Evolutionary conservation across 2,329 filamentous ascomycete genomes (phyloP), one percentile per base, ranked within the genome.

Genomic region (Byssothecium circinans): DNA sequence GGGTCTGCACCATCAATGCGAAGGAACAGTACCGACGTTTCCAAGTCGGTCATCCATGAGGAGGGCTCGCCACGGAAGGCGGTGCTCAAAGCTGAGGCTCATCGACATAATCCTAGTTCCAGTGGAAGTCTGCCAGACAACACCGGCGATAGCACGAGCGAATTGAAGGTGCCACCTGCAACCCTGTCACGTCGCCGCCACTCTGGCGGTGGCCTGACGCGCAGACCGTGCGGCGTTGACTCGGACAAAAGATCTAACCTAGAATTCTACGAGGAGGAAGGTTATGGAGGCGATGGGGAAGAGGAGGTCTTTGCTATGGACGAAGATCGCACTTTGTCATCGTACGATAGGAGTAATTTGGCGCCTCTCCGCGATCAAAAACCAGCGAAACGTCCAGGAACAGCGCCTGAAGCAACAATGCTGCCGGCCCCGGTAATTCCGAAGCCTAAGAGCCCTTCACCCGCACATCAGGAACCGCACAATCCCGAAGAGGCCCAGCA

Each of bases 231-330:
- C 46, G 88, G 90, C 53, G 86, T 95, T 6, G 78, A 81, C 38
- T 81, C 80, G 11, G 71, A 64, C 19, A 78, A 82, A 8, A 79
- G 87, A 43, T 87, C 89, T n/a, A 81, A 88, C 53, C 78, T 96
- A n/a, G 86, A 95, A 67, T 96, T 91, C 59, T 89, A 95, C 61
- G 91, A 95, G 62, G 89, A 95, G 58, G 89, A 92, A 22, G 90
- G 91, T 18, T 92, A 95, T 62, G 84, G 85, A 34, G 88, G 84
- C 2, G 91, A 92, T 70, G 84, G 84, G 56, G 87, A 86, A 52
- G 86, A 89, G 56, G 79, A 81, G 27, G 83, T 86, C 6, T 88
- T 89, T 58, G 64, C 79, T 2, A 88, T 88, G 83, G 86, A 88
- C 58, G 79, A 82, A 47, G 67, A 72, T 17, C 48, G 49, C 6